These are phyloP conservation scores for Lentinula aciculospora DNA, from an alignment of 768 basidiomycete genomes.

Conservation along the genomic window DNA sequence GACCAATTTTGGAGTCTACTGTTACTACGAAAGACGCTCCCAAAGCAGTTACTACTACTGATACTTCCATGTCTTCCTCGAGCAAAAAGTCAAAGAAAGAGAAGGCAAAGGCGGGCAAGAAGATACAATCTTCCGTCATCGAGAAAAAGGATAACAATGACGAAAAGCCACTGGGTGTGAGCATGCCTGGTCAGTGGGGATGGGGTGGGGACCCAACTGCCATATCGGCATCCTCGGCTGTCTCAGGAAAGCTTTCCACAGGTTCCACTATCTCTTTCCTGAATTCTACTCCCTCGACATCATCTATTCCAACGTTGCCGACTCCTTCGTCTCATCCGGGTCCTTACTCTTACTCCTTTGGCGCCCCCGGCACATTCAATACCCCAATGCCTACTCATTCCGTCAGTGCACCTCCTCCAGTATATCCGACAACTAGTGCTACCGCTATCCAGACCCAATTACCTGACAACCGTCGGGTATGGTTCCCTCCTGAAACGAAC, in stretches of 20 bases:
- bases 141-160: neutral
- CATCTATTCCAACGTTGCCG: neutral
- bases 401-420: neutral
- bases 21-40: neutral
- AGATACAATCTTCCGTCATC: neutral
- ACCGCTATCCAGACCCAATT: neutral
- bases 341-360: neutral
- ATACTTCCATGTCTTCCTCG: neutral
- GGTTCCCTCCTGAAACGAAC: constrained; percentile 4
- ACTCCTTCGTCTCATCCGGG: neutral
- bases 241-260: neutral
- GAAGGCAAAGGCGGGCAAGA: neutral
- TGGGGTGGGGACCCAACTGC: neutral
- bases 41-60: neutral
- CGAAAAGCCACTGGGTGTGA: neutral
- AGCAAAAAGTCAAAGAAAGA: constrained; percentile 1
- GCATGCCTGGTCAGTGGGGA: constrained; percentile 4
- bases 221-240: neutral
- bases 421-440: neutral
- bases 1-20: neutral
- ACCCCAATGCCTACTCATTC: neutral
- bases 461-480: constrained; percentile 6
- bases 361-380: neutral
- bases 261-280: neutral
- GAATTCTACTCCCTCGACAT: neutral